phyloP scores from a whole-genome alignment of 1,139 yeast genomes.

The Candida mesenterica region DNA sequence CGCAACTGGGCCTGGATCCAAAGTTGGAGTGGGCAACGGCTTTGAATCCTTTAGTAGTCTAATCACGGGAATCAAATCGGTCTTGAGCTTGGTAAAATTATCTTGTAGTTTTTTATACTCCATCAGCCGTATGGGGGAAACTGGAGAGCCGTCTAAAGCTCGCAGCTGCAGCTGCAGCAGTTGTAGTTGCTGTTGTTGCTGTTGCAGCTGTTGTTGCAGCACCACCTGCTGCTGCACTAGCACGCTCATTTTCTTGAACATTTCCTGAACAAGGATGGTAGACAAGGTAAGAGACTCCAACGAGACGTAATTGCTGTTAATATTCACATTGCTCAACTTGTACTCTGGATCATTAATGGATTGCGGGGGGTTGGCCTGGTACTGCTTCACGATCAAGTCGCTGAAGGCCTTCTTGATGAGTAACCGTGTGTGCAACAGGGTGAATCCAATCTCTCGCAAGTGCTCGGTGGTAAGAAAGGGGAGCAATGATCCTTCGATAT shows the following conservation, averaged over 20 bases:
- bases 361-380: constrained; percentile 28
- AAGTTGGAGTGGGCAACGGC: constrained; percentile 57
- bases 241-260: constrained; percentile 26
- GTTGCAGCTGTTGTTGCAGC: constrained; percentile 18
- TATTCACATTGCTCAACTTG: constrained; percentile 27
- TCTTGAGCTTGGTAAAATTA: constrained; percentile 48
- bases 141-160: neutral
- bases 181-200: too few species aligned
- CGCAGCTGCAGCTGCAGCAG: constrained; percentile 12
- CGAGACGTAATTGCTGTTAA: constrained; percentile 34
- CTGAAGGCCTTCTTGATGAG: constrained; percentile 48
- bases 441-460: constrained; percentile 57
- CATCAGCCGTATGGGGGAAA: constrained; percentile 18
- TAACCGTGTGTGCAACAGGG: constrained; percentile 42
- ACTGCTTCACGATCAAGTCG: constrained; percentile 41
- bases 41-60: constrained; percentile 52
- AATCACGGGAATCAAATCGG: constrained; percentile 53
- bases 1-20: constrained; percentile 35
- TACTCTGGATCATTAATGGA: constrained; percentile 32
- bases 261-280: constrained; percentile 36
- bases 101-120: constrained; percentile 45
- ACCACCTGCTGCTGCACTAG: constrained; percentile 15
- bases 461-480: constrained; percentile 61
- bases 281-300: constrained; percentile 36
- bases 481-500: constrained; percentile 60